Base-by-base conservation (phyloP, 2,329 filamentous ascomycete species). In the Beauveria brongniartii region DNA sequence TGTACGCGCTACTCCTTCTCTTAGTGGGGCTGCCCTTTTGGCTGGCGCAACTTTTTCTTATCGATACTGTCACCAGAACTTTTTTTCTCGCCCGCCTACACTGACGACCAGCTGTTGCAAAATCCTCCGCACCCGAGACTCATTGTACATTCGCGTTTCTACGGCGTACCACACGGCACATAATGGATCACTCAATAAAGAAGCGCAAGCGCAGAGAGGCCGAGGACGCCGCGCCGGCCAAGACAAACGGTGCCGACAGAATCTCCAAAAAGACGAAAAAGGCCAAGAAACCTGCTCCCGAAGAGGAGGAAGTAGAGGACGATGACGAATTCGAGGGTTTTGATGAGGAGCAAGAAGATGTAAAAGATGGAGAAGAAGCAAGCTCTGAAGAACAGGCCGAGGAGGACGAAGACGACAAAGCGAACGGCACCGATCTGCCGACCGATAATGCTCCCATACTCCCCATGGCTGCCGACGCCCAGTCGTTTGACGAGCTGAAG, bases 401-500 rank as follows among this genome's bases (percentile, higher is more conserved):
- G 14, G 66, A 72, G 12, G 72, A 70, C 40, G 65, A 69, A 10
- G 70, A 69, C 40, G 67, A 70, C 22, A 69, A 72, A 48, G 67
- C 70, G 20, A 63, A 66, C 12, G 63, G 63, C 62, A 69, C 69
- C 63, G 71, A 72, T 57, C 70, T 75, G 37, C 70, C 74, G 51
- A 69, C 75, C 61, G 73, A 71, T 41, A 71, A 71, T 63, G 71
- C 74, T 70, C 72, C 80, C 73, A 69, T 82, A 55, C 86, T 83
- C 40, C 77, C 78, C 41, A 75, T 86, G 2, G 80, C 79, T 34
- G 80, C 84, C 34, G 83, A 88, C 61, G 86, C 87, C 24, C 79
- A 87, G 69, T 85, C 86, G 56, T 96, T 97, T 71, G 77, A 84
- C 40, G 89, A 97, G 66, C 80, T 99, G 64, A 90, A 90, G 59